These are phyloP conservation scores for Phaffomyces antillensis DNA, from an alignment of 805 yeast species.

Conservation along the genomic window DNA sequence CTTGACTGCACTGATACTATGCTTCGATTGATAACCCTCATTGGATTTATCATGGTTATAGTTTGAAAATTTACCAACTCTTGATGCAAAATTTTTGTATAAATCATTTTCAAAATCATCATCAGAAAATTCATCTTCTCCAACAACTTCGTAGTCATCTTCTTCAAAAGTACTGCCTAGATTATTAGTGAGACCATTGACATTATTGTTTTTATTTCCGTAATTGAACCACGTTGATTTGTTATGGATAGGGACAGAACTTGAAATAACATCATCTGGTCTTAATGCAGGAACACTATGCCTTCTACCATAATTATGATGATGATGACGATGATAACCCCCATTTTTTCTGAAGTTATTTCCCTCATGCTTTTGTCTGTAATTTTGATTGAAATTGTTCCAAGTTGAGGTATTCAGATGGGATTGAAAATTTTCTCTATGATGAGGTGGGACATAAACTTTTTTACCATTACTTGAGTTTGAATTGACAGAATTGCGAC, in stretches of 20 bases:
- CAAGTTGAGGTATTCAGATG: slow-evolving; percentile 9
- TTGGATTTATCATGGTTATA: background rate
- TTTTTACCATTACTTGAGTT: slow-evolving; percentile 13
- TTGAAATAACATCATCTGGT: slow-evolving; percentile 18
- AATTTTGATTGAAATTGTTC: slow-evolving; percentile 4
- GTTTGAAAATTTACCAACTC: slow-evolving; percentile 16
- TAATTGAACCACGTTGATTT: slow-evolving; percentile 25
- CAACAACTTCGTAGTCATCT: slow-evolving; percentile 12
- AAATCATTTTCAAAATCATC: slow-evolving; percentile 19
- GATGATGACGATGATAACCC: background rate
- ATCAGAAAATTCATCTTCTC: slow-evolving; percentile 7
- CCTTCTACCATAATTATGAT: slow-evolving; percentile 12
- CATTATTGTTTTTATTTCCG: background rate
- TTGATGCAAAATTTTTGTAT: slow-evolving; percentile 15
- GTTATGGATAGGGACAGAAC: slow-evolving; percentile 31
- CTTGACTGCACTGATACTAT: too few relatives aligned
- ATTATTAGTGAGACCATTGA: too few relatives aligned
- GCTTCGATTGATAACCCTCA: too few relatives aligned
- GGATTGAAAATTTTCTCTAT: slow-evolving; percentile 31
- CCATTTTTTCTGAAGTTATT: background rate
- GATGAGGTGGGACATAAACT: slow-evolving; percentile 47
- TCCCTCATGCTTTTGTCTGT: slow-evolving; percentile 1
- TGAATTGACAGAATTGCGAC: slow-evolving; percentile 7
- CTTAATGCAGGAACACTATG: slow-evolving; percentile 9
- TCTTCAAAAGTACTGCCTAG: slow-evolving; percentile 10